phyloP scores from a whole-genome alignment of 352 stramenopile genomes.

The Phytophthora tentaculata region DNA sequence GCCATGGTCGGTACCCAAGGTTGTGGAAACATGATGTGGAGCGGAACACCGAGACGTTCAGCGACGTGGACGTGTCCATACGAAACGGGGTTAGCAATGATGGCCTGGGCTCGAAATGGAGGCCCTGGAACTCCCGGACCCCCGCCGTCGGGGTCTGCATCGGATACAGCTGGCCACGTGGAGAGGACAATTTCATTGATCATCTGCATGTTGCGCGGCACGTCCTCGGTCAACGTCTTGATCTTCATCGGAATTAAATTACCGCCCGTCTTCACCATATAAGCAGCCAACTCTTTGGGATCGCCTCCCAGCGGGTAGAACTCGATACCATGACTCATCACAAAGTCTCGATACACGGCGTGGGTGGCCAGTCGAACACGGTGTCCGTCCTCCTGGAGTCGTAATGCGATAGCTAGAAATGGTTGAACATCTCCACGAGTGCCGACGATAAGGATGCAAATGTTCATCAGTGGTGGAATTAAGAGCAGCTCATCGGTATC shows the following conservation, averaged over 20 bases:
- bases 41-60: constrained; percentile 91
- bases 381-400: constrained; percentile 81
- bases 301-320: constrained; percentile 82
- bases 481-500: constrained; percentile 20
- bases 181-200: constrained; percentile 86
- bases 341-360: constrained; percentile 82
- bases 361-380: constrained; percentile 92
- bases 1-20: constrained; percentile 84
- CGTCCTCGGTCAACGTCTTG: constrained; percentile 58
- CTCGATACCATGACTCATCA: constrained; percentile 73
- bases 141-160: constrained; percentile 67
- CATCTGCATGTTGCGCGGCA: constrained; percentile 89
- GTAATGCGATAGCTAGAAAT: constrained; percentile 79
- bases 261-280: constrained; percentile 91
- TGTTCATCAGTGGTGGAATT: constrained; percentile 54
- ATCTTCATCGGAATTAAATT: constrained; percentile 72
- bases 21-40: constrained; percentile 95
- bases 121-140: constrained; percentile 39
- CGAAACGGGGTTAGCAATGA: constrained; percentile 93
- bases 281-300: constrained; percentile 78
- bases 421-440: constrained; percentile 89
- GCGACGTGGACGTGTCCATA: constrained; percentile 93
- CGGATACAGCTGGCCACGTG: constrained; percentile 87
- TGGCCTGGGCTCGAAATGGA: constrained; percentile 90
- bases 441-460: constrained; percentile 92